A percentile compares a stretch with the other conserved stretches of the same genome.
These are phyloP conservation scores for Chalciporus sphaerocephalus DNA, from an alignment of 768 basidiomycete genomes.

Conservation along the genomic window DNA sequence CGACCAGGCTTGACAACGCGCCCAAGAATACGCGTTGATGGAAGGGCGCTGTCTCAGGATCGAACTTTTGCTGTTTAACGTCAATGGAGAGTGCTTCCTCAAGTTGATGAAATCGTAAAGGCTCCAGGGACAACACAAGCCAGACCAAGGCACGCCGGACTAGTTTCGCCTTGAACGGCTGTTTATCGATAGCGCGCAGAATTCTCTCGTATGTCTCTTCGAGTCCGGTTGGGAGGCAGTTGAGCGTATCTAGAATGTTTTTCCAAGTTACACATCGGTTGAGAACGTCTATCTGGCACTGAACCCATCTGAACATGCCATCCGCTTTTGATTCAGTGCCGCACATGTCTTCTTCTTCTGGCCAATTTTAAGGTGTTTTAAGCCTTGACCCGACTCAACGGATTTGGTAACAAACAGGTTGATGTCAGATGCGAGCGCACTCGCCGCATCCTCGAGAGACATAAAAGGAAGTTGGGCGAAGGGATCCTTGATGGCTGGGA, in stretches of 20 bases:
- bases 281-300: constrained; percentile 1
- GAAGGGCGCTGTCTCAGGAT: background rate
- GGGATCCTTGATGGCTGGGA: constrained; percentile 1
- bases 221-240: constrained; percentile 13
- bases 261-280: background rate
- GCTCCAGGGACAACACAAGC: constrained; percentile 9
- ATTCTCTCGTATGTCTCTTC: constrained; percentile 24
- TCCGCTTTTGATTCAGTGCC: constrained; percentile 9
- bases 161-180: background rate
- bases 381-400: constrained; percentile 4
- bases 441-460: constrained; percentile 6
- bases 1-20: constrained; percentile 5
- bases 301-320: constrained; percentile 18
- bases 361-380: background rate
- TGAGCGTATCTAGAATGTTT: constrained; percentile 2
- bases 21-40: background rate
- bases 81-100: constrained; percentile 8
- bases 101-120: constrained; percentile 8
- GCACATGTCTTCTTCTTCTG: constrained; percentile 10
- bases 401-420: constrained; percentile 4
- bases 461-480: constrained; percentile 7
- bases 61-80: background rate
- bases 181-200: constrained; percentile 7
- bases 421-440: constrained; percentile 9
- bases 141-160: constrained; percentile 10